A percentile compares a stretch with the other conserved stretches of the same genome.
Evolutionary conservation across 2,329 filamentous ascomycete species (phyloP).

Genomic region (Drechslera avenae): DNA sequence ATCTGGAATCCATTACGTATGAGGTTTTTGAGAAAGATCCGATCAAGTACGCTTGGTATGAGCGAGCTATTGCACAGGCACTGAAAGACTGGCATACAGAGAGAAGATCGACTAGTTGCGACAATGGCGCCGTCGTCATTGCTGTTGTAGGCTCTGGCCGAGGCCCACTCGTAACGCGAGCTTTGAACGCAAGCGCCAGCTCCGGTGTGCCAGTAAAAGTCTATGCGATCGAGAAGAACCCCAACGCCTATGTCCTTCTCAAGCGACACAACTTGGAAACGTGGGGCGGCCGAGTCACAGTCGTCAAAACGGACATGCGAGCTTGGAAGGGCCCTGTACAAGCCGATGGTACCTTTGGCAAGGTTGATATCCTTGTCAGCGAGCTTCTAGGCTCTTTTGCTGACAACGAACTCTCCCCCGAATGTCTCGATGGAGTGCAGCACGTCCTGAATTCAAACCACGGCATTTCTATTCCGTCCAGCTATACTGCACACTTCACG

Average conservation of each 20-base stretch:
- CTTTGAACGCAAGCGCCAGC: constrained; percentile 76
- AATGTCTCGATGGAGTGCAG: constrained; percentile 95
- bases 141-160: constrained; percentile 93
- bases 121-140: constrained; percentile 74
- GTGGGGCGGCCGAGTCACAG: constrained; percentile 81
- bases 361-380: constrained; percentile 90
- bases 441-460: constrained; percentile 79
- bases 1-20: constrained; percentile 95
- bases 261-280: constrained; percentile 78
- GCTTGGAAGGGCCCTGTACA: constrained; percentile 84
- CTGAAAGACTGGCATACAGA: constrained; percentile 77
- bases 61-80: constrained; percentile 79
- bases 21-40: constrained; percentile 99
- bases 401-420: constrained; percentile 95
- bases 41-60: constrained; percentile 97
- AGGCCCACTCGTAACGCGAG: constrained; percentile 87
- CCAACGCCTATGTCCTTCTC: constrained; percentile 92
- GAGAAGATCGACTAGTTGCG: constrained; percentile 74
- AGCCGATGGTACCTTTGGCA: constrained; percentile 60
- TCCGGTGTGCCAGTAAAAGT: constrained; percentile 80
- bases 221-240: constrained; percentile 97
- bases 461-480: constrained; percentile 91
- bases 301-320: constrained; percentile 97
- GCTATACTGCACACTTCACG: constrained; percentile 92
- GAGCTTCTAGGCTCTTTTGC: constrained; percentile 94